Evolutionary conservation across 148 eudicot genomes (phyloP).

Genomic region (Beta vulgaris): DNA sequence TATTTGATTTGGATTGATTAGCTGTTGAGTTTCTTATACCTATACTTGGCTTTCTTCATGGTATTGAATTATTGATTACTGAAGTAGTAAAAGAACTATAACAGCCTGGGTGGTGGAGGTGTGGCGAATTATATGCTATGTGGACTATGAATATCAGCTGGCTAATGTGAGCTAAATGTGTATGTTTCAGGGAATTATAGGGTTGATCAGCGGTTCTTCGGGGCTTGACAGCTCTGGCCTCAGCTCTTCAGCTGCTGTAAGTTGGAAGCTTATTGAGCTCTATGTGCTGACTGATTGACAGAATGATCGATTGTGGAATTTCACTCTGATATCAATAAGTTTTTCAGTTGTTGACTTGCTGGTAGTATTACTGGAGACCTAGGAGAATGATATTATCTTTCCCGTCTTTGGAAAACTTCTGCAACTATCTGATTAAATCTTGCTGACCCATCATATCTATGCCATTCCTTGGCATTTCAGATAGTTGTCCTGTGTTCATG

Average conservation of each 20-base stretch:
- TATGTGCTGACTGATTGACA: not conserved
- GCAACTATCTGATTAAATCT: not conserved
- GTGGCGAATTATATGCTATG: not conserved
- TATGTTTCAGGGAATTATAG: constrained; percentile 75
- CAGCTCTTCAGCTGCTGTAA: constrained; percentile 99
- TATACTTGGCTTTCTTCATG: not conserved
- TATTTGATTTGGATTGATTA: not conserved
- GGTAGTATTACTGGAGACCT: not conserved
- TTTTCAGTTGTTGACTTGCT: not conserved
- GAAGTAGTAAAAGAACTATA: not conserved
- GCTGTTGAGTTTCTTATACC: not conserved
- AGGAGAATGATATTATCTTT: not conserved
- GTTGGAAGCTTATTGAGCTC: constrained; percentile 29
- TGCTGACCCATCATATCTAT: not conserved
- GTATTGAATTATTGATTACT: not conserved
- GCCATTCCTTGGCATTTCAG: not conserved
- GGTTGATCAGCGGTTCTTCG: constrained; percentile 69
- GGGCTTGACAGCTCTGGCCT: constrained; percentile 97
- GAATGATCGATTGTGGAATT: not conserved
- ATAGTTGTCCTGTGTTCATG: not conserved
- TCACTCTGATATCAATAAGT: not conserved
- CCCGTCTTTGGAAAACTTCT: not conserved
- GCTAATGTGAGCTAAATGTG: constrained; percentile 11
- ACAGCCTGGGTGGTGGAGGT: no score
- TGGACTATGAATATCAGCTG: not conserved